Base-by-base conservation (phyloP, 2,329 filamentous ascomycete genomes). In the Pyricularia grisea region DNA sequence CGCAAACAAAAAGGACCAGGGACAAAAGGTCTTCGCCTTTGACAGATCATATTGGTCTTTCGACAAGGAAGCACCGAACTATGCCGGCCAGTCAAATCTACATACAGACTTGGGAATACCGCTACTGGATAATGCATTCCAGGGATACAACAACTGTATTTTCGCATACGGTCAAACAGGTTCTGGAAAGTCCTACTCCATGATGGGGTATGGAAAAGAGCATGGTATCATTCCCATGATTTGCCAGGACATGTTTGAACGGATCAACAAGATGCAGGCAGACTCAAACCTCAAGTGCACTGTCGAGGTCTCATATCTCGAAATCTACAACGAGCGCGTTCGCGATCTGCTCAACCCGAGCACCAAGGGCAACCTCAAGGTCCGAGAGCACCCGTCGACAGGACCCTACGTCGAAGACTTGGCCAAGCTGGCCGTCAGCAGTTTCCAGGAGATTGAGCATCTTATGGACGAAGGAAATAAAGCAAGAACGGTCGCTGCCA, bases 31-130 rank as follows among this genome's bases (percentile, higher is more conserved):
- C 1, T 99, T 99, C 79, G 94, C 94, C 66, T 99, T 97, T 80
- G 95, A 99, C 81, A 90, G 90, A 76, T 97, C 93, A 68, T 99
- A 99, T 82, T 99, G 95, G 95, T 98, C 94, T 68, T 99, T 98
- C 80, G 88, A 94, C 81, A 91, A 91, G 75, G 85, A 85, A 65
- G 93, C 93, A 73, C 80, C 87, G 1, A 90, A 92, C 79, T 99
- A 94, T 78, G 94, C 95, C 64, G 93, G 92, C 23, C 95, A 99
- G 78, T 91, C 94, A 70, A 87, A 95, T 76, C 84, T 99, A 23
- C 96, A 97, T 78, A 85, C 89, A 68, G 95, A 98, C 77, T 82
- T 99, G 72, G 95, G 95, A 71, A 88, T 89, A 74, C 95, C 95
- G 68, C 85, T 99, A 70, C 86, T 99, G 73, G 94, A 99, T 82